Base-by-base conservation (phyloP, 176 grass and related monocot species). In the Cenchrus americanus region DNA sequence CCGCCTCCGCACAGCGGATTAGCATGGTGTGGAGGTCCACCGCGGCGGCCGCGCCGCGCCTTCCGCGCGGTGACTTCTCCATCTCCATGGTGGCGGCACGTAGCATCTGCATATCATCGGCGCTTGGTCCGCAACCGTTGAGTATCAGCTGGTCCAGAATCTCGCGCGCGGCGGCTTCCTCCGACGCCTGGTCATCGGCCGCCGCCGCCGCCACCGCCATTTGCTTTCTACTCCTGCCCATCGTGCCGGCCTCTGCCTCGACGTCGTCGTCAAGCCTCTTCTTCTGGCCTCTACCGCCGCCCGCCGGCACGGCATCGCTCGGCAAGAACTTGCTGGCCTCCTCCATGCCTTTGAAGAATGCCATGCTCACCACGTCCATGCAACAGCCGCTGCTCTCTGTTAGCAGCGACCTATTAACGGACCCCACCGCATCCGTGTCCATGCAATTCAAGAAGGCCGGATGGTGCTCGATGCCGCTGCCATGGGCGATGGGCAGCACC, bases 201-300 rank as follows among this genome's bases (percentile, higher is more conserved):
- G 11, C 68, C 21, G 12, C 34, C 32, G 22, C 42, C 4, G 42
- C 42, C 7, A 65, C 62, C 40, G 54, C 46, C 80, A 84, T 84
- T 71, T 89, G 60, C 64, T 96, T 96, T 77, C 79, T 89, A 52
- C 17, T 89, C 71, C 90, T 86, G 23, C 91, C 67, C 9, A 19
- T 7, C 10, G 40, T 9, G 21, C 0, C 83, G 0, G 41, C 3
- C 82, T 92, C 88, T 6, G 50, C 62, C 43, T 93, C 86, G 10
- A 11, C 8, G 5, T 86, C 86, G 51, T 34, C 66, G 19, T 69
- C 82, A 1, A 71, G 68, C 68, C 22, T 86, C 84, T 23, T 84
- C 85, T 15, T 54, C 67, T 42, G 62, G 19, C 34, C 68, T 22
- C 68, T 76, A 3, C n/a, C 44, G 13, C 7, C n/a, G 7, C 21